Evolutionary conservation across 148 eudicot genomes (phyloP), one percentile per base, ranked within the genome.

Genomic region (Chenopodium quinoa): DNA sequence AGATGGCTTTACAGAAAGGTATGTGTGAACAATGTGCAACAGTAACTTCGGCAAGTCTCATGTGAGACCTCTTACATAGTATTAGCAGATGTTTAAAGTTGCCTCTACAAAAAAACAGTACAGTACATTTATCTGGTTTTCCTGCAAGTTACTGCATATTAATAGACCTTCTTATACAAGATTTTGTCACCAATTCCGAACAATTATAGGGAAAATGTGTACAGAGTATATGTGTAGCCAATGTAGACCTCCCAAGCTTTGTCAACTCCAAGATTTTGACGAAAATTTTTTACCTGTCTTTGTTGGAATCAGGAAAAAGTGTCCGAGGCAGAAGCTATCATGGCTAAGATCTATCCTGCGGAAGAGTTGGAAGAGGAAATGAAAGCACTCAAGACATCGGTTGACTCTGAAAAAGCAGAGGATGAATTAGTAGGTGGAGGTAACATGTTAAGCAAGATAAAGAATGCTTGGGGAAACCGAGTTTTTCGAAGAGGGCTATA

Each of bases 401-500:
- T 93, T 0, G 93, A 91, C 56, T 71, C 80, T 13, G 98, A 93
- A 78, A 88, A 87, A 80, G 90, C 81, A 16, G 88, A 87, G 17
- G 89, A 88, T 83, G 89, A 84, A 34, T 84, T 87, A 23, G 74
- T 88, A 0, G 93, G 91, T 1, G 84, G 88, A 7, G 86, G 80
- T 22, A 81, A 75, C 73, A 78, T 89, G 16, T 0, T 89, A 8
- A 79, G 89, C 25, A 89, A 89, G 83, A 46, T 93, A 9, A 88
- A 85, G 78, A 84, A 82, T 60, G 92, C 94, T 19, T 89, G 88
- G 86, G 88, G 89, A 40, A 93, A 90, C 79, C 74, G 71, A 25
- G 85, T 91, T 12, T 87, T 95, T 20, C 85, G 97, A 37, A 90
- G 98, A 65, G 97, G 95, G 17, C 88, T 95, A 17, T 91, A 91